Evolutionary conservation across 2,329 filamentous ascomycete species (phyloP), one percentile per base, ranked within the genome.

Genomic region (Cladorrhinum sp.): DNA sequence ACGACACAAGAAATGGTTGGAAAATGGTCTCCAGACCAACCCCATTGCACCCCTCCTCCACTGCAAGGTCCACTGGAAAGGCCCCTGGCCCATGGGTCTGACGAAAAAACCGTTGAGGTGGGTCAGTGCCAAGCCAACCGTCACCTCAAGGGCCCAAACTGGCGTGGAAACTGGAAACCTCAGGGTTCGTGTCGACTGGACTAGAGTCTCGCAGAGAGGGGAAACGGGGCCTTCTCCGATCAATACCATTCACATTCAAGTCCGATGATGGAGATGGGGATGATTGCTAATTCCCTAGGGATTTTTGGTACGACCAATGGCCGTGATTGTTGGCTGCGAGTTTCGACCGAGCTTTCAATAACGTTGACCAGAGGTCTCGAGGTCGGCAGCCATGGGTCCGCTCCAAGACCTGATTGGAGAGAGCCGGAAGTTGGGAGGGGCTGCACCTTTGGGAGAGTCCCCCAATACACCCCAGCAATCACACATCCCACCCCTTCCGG

Each of bases 21-120:
- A n/a, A n/a, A n/a, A n/a, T n/a, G n/a, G n/a, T n/a, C n/a, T n/a
- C n/a, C n/a, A n/a, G 32, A 36, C 32, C 32, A 16, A 2, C 32
- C 32, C 25, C 25, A 29, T 29, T 29, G 25, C 25, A 29, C 25
- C 25, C 25, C 5, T 29, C 25, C 25, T 3, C 32, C 36, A 50
- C 20, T 22, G 41, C 41, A 18, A 4, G 41, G 18, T 18, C 53
- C 16, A 18, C 53, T 56, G 38, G 36, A 55, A 24, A 13, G n/a
- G 38, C 38, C 36, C 53, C 38, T 5, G 16, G 38, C 32, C 53
- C 38, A 36, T 29, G 36, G 32, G 36, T 25, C 24, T 41, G 53
- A 36, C 53, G 32, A 56, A 27, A 56, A 56, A 56, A 56, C 53
- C 53, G 53, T 56, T 56, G 53, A 20, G 18, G 53, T 56, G 53